Evolutionary conservation across 176 grass and related monocot genomes (phyloP).

Genomic region (Oryza longistaminata): DNA sequence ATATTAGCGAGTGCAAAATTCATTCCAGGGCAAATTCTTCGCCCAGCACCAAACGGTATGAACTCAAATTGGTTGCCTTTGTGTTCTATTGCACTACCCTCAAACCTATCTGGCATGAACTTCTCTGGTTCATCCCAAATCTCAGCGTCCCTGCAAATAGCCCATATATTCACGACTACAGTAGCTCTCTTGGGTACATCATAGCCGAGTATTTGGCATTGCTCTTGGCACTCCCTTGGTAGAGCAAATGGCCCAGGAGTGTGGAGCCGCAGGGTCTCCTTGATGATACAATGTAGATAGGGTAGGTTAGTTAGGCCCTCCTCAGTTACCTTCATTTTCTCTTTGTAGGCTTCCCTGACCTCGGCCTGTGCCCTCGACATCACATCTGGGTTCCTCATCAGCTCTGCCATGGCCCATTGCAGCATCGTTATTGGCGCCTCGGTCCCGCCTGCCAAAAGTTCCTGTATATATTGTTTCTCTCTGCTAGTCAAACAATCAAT

Average conservation of each 20-base stretch:
- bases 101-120: slow-evolving; percentile 1
- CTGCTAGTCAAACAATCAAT: no score
- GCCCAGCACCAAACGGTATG: no score
- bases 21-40: no score
- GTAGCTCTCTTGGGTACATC: not conserved
- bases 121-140: not conserved
- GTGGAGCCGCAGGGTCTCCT: not conserved
- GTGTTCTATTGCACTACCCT: no score
- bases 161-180: slow-evolving; percentile 20
- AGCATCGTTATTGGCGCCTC: slow-evolving; percentile 22
- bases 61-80: no score
- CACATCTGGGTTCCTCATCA: slow-evolving; percentile 13
- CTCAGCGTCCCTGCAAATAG: not conserved
- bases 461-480: not conserved
- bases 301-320: not conserved
- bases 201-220: slow-evolving; percentile 2
- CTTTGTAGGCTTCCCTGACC: slow-evolving; percentile 4
- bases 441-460: slow-evolving; percentile 26
- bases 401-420: slow-evolving; percentile 35
- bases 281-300: slow-evolving; percentile 20
- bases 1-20: no score
- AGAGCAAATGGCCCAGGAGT: not conserved
- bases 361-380: slow-evolving; percentile 26
- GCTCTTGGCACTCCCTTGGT: slow-evolving; percentile 13
- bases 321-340: not conserved